phyloP scores from a whole-genome alignment of 495 filamentous ascomycete genomes.

The Penicillium simplicissimum region DNA sequence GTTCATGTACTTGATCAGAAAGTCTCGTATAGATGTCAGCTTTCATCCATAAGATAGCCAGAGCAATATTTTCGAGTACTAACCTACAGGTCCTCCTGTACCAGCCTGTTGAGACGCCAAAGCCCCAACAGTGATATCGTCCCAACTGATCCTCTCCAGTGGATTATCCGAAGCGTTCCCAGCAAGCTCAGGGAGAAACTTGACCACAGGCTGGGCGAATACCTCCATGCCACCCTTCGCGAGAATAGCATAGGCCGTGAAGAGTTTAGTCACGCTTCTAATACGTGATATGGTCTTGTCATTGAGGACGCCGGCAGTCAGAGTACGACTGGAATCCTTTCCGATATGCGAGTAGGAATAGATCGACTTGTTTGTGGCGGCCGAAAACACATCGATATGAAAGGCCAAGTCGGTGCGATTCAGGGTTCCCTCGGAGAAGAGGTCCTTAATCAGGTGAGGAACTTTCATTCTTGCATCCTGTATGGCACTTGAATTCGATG shows the following conservation, averaged over 20 bases:
- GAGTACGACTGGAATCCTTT: not conserved
- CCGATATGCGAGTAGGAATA: constrained; percentile 18
- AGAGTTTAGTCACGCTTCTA: constrained; percentile 50
- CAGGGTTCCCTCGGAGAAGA: constrained; percentile 4
- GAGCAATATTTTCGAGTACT: not conserved
- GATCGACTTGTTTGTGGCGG: constrained; percentile 13
- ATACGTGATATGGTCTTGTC: constrained; percentile 48
- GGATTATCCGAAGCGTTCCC: not conserved
- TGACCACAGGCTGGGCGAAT: constrained; percentile 48
- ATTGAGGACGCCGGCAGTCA: constrained; percentile 15
- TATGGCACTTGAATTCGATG: constrained; percentile 8
- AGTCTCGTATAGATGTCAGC: not conserved
- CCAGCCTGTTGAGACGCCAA: constrained; percentile 1
- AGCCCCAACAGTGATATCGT: constrained; percentile 2
- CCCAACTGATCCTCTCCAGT: not conserved
- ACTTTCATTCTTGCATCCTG: not conserved
- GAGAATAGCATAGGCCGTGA: constrained; percentile 49
- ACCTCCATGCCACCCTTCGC: constrained; percentile 45
- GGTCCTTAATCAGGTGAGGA: not conserved
- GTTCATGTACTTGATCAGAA: not conserved
- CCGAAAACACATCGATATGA: constrained; percentile 15
- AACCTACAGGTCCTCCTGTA: not conserved
- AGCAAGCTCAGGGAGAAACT: constrained; percentile 55
- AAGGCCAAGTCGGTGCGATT: constrained; percentile 15
- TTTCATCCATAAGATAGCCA: not conserved